These are phyloP conservation scores for Dichotomopilus funicola DNA, from an alignment of 2,329 filamentous ascomycete species.

Conservation along the genomic window DNA sequence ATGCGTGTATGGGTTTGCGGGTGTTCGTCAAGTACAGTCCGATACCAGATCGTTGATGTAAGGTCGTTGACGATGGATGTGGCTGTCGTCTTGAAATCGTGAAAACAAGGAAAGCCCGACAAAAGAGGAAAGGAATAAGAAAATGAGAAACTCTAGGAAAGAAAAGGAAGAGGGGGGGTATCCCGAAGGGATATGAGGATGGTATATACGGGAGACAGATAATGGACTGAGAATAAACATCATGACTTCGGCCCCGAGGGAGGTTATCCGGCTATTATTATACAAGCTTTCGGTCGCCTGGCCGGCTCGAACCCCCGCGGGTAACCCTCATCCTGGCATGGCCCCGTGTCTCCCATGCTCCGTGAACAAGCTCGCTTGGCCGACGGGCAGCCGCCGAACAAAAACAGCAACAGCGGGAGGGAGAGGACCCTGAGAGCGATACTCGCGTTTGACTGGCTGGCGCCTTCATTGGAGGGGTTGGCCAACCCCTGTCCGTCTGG, in stretches of 20 bases:
- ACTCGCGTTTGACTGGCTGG: slow-evolving; percentile 14
- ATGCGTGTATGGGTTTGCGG: not conserved
- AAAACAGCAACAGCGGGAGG: slow-evolving; percentile 14
- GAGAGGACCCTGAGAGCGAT: slow-evolving; percentile 9
- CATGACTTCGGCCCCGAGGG: not conserved
- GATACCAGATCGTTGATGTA: not conserved
- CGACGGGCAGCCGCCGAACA: slow-evolving; percentile 20
- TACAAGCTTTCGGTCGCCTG: slow-evolving; percentile 8
- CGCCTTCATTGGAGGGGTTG: slow-evolving; percentile 18
- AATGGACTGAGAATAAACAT: slow-evolving; percentile 6
- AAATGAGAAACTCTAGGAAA: slow-evolving; percentile 5
- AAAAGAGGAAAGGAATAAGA: slow-evolving; percentile 13
- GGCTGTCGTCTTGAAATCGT: slow-evolving; percentile 2
- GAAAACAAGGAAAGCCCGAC: slow-evolving; percentile 12
- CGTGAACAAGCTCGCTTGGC: slow-evolving; percentile 9
- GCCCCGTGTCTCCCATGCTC: not conserved
- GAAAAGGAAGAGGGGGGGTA: slow-evolving; percentile 16
- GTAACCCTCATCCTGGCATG: not conserved
- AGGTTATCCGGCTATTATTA: slow-evolving; percentile 19
- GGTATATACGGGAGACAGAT: slow-evolving; percentile 17
- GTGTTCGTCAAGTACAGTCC: not conserved
- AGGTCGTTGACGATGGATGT: slow-evolving; percentile 1
- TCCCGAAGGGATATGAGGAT: slow-evolving; percentile 13
- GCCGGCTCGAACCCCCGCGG: slow-evolving; percentile 5
- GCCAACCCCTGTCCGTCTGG: slow-evolving; percentile 15